These are phyloP conservation scores for Cordyceps javanica DNA, from an alignment of 2,329 filamentous ascomycete species.

Conservation along the genomic window DNA sequence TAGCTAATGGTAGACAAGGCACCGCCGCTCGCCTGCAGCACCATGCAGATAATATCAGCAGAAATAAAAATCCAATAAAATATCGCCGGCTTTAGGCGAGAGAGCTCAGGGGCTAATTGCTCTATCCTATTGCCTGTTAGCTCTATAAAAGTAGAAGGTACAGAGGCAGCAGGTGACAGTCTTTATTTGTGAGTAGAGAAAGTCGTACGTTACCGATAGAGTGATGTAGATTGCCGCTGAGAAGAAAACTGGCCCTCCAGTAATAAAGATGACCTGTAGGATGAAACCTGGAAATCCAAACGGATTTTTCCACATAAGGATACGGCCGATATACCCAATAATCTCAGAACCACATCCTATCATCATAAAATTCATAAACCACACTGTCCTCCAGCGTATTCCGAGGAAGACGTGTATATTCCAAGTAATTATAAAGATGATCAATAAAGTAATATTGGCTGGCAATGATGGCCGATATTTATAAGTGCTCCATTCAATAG, in stretches of 20 bases:
- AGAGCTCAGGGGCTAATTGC: slow-evolving; percentile 30
- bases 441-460: slow-evolving; percentile 37
- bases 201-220: slow-evolving; percentile 33
- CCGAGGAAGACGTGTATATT: slow-evolving; percentile 36
- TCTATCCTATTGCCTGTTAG: slow-evolving; percentile 29
- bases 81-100: slow-evolving; percentile 34
- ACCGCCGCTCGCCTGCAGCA: slow-evolving; percentile 50
- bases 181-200: not conserved
- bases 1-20: slow-evolving; percentile 40
- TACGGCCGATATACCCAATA: slow-evolving; percentile 55
- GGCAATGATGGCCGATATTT: slow-evolving; percentile 39
- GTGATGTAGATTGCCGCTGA: slow-evolving; percentile 60
- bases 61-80: slow-evolving; percentile 44
- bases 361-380: slow-evolving; percentile 43
- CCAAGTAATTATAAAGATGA: slow-evolving; percentile 41
- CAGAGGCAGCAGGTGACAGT: slow-evolving; percentile 9
- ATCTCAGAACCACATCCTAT: slow-evolving; percentile 51
- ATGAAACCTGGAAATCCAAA: slow-evolving; percentile 54
- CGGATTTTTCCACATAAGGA: slow-evolving; percentile 50
- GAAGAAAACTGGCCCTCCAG: slow-evolving; percentile 37
- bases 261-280: slow-evolving; percentile 50
- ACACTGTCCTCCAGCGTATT: slow-evolving; percentile 35
- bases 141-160: not conserved
- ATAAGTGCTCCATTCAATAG: slow-evolving; percentile 39
- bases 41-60: slow-evolving; percentile 48